These are phyloP conservation scores for Cytospora piceae DNA, from an alignment of 2,329 filamentous ascomycete genomes.

Conservation along the genomic window DNA sequence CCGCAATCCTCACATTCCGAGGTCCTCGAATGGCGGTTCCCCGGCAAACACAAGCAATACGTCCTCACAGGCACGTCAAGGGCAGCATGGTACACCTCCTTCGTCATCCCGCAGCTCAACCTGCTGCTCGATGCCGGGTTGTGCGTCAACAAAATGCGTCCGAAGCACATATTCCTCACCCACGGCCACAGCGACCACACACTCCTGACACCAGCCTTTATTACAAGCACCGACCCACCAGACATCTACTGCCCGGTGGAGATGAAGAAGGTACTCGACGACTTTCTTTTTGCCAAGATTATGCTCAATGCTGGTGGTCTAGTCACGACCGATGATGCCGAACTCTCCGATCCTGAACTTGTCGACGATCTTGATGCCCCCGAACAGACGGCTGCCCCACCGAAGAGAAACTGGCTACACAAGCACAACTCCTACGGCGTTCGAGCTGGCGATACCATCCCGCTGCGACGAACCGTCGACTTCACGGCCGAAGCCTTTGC, in stretches of 20 bases:
- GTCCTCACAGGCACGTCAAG: constrained; percentile 52
- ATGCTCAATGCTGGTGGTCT: constrained; percentile 48
- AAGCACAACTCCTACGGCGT: constrained; percentile 48
- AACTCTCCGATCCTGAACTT: constrained; percentile 30
- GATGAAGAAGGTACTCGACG: constrained; percentile 45
- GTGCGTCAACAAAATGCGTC: constrained; percentile 49
- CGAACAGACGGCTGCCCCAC: constrained; percentile 9
- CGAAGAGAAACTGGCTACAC: constrained; percentile 35
- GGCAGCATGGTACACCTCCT: constrained; percentile 56
- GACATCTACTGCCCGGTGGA: constrained; percentile 50
- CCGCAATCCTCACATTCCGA: constrained; percentile 48
- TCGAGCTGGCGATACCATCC: constrained; percentile 41
- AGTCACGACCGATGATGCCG: constrained; percentile 37
- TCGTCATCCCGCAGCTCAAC: constrained; percentile 54
- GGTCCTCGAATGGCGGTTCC: constrained; percentile 51
- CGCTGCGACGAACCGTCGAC: constrained; percentile 41
- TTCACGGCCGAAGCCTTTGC: constrained; percentile 48
- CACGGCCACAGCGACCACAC: constrained; percentile 55
- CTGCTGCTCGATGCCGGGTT: constrained; percentile 54
- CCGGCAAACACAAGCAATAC: constrained; percentile 46
- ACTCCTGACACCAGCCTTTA: constrained; percentile 48
- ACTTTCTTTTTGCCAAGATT: constrained; percentile 45
- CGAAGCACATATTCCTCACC: constrained; percentile 54
- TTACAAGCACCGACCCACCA: constrained; percentile 48
- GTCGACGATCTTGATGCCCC: constrained; percentile 29